Evolutionary conservation across 108 stramenopile species (phyloP), one percentile per base, ranked within the genome.

Genomic region (Skeletonema costatum): DNA sequence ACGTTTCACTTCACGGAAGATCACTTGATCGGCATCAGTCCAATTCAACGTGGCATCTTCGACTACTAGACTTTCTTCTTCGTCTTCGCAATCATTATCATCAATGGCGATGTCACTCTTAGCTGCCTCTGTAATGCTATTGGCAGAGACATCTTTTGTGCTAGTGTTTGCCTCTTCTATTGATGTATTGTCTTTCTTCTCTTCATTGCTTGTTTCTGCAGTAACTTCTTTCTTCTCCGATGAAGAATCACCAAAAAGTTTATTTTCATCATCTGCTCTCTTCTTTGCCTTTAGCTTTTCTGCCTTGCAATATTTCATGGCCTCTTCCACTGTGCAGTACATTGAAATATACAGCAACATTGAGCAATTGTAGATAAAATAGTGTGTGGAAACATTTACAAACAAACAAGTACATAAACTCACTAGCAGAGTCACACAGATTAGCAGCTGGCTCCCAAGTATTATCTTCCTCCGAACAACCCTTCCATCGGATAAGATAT

Each of bases 391-490:
- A 31, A 25, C 16, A 46, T 39, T 17, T 68, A 41, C 61, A 60
- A 64, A 46, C 30, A 58, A 25, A 25, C 25, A 25, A 25, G 25
- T 25, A 58, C 6, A 25, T 69, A 41, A 64, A 79, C 61, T 78
- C 46, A 74, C 77, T 76, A 13, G 85, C 87, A 53, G 86, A 71
- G 75, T 87, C 87, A 64, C 88, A 86, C 4, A 91, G 64, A 70
- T 89, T 91, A 5, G 46, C 46, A 11, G 72, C 79, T 1, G 88
- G 87, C 80, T 91, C 90, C 90, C 90, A 91, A 32, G 90, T 89
- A 70, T 87, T 83, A 12, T 84, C 79, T 1, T 74, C 71, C 17
- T 85, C 85, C 1, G 78, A 33, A 65, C 77, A 91, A 4, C 80
- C 85, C 70, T 81, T 87, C 90, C 90, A 91, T 35, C 81, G 73